Conservation (phyloP, 139 green algal species). For the Chlamydomonas urium region DNA sequence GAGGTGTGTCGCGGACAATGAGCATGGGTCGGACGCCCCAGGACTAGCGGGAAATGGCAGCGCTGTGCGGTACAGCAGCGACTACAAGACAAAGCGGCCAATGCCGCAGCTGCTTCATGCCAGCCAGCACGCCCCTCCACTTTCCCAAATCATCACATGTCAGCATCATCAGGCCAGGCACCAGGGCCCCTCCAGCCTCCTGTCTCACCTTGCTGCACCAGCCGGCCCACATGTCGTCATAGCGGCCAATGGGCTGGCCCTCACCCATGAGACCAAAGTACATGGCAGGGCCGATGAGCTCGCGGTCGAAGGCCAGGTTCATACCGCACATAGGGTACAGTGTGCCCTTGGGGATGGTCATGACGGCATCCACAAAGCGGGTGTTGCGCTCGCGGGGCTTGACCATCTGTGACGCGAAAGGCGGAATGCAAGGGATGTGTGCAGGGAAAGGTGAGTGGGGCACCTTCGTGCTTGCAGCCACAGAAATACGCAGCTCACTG, state of each 20-base stretch:
- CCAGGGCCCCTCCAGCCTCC: constrained; percentile 13
- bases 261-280: constrained; percentile 98
- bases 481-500: background rate
- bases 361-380: constrained; percentile 89
- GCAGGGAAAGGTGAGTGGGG: background rate
- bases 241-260: constrained; percentile 91
- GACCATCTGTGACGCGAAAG: constrained; percentile 93
- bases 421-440: too few species aligned
- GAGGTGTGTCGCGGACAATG: too few species aligned
- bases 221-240: constrained; percentile 98
- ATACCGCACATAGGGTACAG: constrained; percentile 98
- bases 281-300: constrained; percentile 90
- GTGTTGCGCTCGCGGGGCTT: constrained; percentile 94
- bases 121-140: too few species aligned
- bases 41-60: too few species aligned
- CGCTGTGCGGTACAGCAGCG: too few species aligned
- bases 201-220: constrained; percentile 95
- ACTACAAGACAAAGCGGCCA: too few species aligned
- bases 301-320: constrained; percentile 92
- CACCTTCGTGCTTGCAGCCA: background rate
- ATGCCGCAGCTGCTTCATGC: too few species aligned
- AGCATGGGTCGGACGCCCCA: too few species aligned
- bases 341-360: constrained; percentile 93
- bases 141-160: too few species aligned
- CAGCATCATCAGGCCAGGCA: constrained; percentile 10